Base-by-base conservation (phyloP, 2,329 filamentous ascomycete species). In the Apiospora rasikravindrae region DNA sequence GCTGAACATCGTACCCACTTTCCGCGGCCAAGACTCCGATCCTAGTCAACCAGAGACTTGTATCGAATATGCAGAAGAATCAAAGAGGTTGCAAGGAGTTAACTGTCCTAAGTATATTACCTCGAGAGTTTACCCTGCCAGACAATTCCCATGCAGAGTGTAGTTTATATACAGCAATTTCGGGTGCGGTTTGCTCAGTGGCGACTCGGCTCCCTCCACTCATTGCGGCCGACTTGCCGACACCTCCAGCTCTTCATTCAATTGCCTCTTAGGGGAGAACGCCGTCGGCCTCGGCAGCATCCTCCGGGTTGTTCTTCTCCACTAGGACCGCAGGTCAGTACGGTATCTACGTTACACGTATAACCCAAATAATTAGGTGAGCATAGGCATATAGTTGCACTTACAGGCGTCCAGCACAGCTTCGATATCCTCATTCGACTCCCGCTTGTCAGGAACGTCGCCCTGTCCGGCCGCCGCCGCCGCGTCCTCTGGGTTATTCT, bases 1-100 rank as follows among this genome's bases (percentile, higher is more conserved):
- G 53, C 53, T 61, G 53, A 37, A 37, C 29, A n/a, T 37, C 53
- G 29, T 61, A 61, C 19, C 53, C 53, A 61, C 53, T 61, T 61
- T 37, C 29, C 4, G 29, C 40, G 4, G 53, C 19, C 29, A 37
- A 37, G 29, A 22, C 29, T 33, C 37, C 16, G 26, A 57, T 19
- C 51, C 51, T 13, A 14, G 26, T 33, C 10, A 19, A 14, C 49
- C 29, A 29, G 29, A 29, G 10, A 13, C 69, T 45, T 29, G 49
- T 6, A 29, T 16, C 1, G 49, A 5, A 53, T 53, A 53, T 26
- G 45, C 40, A 47, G 45, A 19, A 49, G 2, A n/a, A n/a, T n/a
- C 11, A 49, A 49, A 49, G 45, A 49, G 45, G 19, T 19, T n/a
- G 45, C 45, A 49, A 8, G 45, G n/a, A 11, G n/a, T 51, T n/a